Conservation (phyloP, 2,329 filamentous ascomycete species). For the Hypomyces rosellus region DNA sequence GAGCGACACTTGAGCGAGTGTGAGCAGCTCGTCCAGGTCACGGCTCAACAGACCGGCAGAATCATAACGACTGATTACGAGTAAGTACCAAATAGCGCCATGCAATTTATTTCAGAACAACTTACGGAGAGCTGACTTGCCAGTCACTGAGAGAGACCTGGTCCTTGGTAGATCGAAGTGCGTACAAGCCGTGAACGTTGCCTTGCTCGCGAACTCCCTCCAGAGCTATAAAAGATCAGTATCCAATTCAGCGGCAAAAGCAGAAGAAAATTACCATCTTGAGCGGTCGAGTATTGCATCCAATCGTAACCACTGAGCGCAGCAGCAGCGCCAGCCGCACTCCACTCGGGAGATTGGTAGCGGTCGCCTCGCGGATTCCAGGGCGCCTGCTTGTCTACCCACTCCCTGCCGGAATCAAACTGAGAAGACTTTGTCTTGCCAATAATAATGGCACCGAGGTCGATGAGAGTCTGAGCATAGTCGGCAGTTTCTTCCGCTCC, state of each 20-base stretch:
- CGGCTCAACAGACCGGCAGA: conserved; percentile 19
- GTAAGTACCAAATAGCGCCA: not conserved
- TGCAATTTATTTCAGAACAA: not conserved
- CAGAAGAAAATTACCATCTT: conserved; percentile 27
- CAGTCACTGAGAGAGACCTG: conserved; percentile 12
- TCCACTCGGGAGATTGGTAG: conserved; percentile 31
- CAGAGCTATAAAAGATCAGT: conserved; percentile 12
- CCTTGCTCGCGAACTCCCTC: conserved; percentile 17
- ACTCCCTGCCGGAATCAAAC: conserved; percentile 39
- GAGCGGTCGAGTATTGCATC: conserved; percentile 31
- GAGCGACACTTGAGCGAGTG: conserved; percentile 14
- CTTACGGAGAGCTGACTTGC: conserved; percentile 17
- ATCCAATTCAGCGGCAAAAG: not conserved
- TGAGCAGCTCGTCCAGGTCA: conserved; percentile 20
- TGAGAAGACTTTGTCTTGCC: conserved; percentile 48
- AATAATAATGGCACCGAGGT: conserved; percentile 51
- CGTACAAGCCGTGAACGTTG: conserved; percentile 24
- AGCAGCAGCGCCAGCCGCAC: conserved; percentile 33
- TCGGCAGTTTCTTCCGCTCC: conserved; percentile 38
- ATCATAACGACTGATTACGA: conserved; percentile 12
- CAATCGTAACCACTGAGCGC: conserved; percentile 35
- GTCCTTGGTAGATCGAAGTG: conserved; percentile 19
- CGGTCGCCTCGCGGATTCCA: conserved; percentile 43
- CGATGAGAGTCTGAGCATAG: conserved; percentile 48
- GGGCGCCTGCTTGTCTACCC: conserved; percentile 33